Base-by-base conservation (phyloP, 2,329 filamentous ascomycete genomes). In the Fusarium sarcochroum region DNA sequence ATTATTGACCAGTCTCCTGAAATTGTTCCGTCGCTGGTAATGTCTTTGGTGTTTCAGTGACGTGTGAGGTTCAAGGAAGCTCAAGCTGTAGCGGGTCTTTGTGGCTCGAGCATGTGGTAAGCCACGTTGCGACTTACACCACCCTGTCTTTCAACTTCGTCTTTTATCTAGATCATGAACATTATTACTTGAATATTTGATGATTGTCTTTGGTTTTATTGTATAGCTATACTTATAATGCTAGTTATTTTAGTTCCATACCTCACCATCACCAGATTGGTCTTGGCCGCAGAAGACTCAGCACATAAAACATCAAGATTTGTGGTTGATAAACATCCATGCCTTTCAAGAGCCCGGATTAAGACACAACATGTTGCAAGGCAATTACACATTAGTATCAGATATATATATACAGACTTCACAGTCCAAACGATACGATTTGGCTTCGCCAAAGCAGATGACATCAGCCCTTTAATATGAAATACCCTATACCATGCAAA, bases 1-100 rank as follows among this genome's bases (percentile, higher is more conserved):
- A 47, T 54, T 47, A 18, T 40, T 55, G 15, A 41, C 55, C 51
- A 46, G 47, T 68, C 38, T 68, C 56, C 18, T 44, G 25, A 14
- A 34, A 55, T 37, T 59, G 13, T 8, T 5, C 48, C 21, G 51
- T 46, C 46, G 40, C 32, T 55, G 46, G 30, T 35, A 18, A 35
- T 34, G 56, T 57, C 58, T 65, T 58, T 66, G 50, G 63, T 63
- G 66, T 69, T 63, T 69, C 50, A 67, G 73, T 73, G 73, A 73
- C 72, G 73, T 76, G 72, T 72, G 73, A 71, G 57, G 60, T 76
- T 72, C 52, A 44, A 48, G 55, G 55, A 61, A 71, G 63, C 63
- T 66, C 44, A 37, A 47, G 53, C 50, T 63, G 50, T 37, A 45
- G 63, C 52, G 65, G 69, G 65, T 59, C 65, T 49, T 44, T 68